These are phyloP conservation scores for Tolypocladium amazonense DNA, from an alignment of 2,329 filamentous ascomycete species.

Conservation along the genomic window DNA sequence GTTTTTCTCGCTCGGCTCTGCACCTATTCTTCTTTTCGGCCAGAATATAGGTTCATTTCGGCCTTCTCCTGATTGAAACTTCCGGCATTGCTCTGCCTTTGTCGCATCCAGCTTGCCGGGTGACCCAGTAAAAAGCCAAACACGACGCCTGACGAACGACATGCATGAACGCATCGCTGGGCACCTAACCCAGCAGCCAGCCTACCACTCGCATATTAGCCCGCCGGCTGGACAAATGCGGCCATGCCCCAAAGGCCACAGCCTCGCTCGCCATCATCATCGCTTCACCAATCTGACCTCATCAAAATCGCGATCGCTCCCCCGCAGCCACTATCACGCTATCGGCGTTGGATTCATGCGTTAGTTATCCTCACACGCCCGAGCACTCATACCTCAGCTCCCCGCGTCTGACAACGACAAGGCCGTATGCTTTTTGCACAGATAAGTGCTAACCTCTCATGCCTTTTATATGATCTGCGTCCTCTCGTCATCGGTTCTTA, in stretches of 20 bases:
- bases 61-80: too few relatives aligned
- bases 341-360: background rate
- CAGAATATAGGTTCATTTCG: background rate
- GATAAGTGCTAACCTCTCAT: too few relatives aligned
- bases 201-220: background rate
- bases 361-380: background rate
- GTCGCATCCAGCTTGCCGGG: background rate
- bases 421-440: too few relatives aligned
- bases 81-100: too few relatives aligned
- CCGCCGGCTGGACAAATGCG: background rate
- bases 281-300: too few relatives aligned
- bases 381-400: background rate
- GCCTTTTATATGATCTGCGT: background rate
- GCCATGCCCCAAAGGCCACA: too few relatives aligned
- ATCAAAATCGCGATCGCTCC: background rate
- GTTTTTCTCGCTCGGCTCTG: too few relatives aligned
- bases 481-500: background rate
- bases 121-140: background rate
- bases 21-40: too few relatives aligned
- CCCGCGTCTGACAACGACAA: background rate
- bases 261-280: too few relatives aligned
- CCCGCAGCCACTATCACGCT: too few relatives aligned
- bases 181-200: background rate
- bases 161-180: background rate
- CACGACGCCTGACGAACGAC: background rate